Conservation (phyloP, 257 asterid genomes). For the Knoxia roxburghii region DNA sequence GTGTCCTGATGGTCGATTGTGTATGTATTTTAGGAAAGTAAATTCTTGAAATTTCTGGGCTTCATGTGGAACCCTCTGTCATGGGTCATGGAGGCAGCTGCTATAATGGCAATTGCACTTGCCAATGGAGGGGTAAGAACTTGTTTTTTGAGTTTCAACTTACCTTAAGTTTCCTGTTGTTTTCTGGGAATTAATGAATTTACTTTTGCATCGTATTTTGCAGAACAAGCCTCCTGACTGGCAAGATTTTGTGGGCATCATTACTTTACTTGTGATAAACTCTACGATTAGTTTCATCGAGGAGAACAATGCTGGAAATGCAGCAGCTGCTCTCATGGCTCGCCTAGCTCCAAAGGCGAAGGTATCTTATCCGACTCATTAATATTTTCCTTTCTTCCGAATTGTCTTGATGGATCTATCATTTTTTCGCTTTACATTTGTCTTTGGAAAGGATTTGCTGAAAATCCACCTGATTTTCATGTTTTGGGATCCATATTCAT, state of each 20-base stretch:
- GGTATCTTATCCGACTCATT: slow-evolving; percentile 24
- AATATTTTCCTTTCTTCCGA: background rate
- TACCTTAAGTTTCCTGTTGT: background rate
- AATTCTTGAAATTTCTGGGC: slow-evolving; percentile 79
- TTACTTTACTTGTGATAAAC: slow-evolving; percentile 78
- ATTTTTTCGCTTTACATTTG: background rate
- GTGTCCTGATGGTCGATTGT: slow-evolving; percentile 8
- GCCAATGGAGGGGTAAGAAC: slow-evolving; percentile 95
- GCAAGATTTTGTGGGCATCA: slow-evolving; percentile 98
- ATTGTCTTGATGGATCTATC: background rate
- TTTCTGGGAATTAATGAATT: background rate
- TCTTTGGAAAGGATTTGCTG: background rate
- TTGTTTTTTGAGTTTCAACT: slow-evolving; percentile 1
- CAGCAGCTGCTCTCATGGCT: slow-evolving; percentile 99
- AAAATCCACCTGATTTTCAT: background rate
- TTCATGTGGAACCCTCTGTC: slow-evolving; percentile 99
- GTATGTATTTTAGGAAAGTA: slow-evolving; percentile 73
- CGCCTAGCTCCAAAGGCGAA: slow-evolving; percentile 95
- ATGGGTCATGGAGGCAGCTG: slow-evolving; percentile 99
- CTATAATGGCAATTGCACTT: slow-evolving; percentile 97
- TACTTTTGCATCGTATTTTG: slow-evolving; percentile 14
- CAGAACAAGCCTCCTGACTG: slow-evolving; percentile 99
- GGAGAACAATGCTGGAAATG: slow-evolving; percentile 99
- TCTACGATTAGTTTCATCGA: slow-evolving; percentile 93
- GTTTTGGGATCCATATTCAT: slow-evolving; percentile 17